A percentile compares a stretch with the other conserved stretches of the same genome.
These are phyloP conservation scores for Rhynchosporium secalis DNA, from an alignment of 2,329 filamentous ascomycete species.

Conservation along the genomic window DNA sequence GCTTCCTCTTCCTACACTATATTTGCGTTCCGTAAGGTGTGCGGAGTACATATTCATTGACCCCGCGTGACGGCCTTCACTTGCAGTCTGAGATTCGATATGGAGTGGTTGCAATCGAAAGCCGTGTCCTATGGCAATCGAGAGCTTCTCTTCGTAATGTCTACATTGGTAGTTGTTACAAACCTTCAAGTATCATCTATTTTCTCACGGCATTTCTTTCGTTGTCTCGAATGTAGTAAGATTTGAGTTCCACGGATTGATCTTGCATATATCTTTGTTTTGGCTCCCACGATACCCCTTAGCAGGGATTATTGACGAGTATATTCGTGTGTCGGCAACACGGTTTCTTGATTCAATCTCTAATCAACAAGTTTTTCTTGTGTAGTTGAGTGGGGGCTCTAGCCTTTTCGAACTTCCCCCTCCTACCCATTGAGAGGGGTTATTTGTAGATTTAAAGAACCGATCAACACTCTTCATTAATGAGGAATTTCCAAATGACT, in stretches of 20 bases:
- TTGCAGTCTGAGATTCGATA: background rate
- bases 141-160: background rate
- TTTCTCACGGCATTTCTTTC: background rate
- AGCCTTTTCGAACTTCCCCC: too few species aligned
- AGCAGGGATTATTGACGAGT: too few species aligned
- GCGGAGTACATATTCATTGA: background rate
- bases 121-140: background rate
- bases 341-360: too few species aligned
- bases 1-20: constrained; percentile 6
- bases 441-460: too few species aligned
- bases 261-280: background rate
- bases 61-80: background rate
- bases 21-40: background rate
- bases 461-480: too few species aligned
- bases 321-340: too few species aligned
- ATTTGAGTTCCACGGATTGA: background rate
- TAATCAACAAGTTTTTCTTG: too few species aligned
- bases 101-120: background rate
- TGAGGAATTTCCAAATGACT: too few species aligned
- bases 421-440: too few species aligned
- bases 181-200: background rate
- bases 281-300: too few species aligned
- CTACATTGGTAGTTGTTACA: background rate
- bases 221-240: background rate
- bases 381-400: too few species aligned